Percentiles rank a stretch among this genome's conserved stretches.
These are phyloP conservation scores for Pleurotus tuber-regium DNA, from an alignment of 768 basidiomycete genomes.

Conservation along the genomic window DNA sequence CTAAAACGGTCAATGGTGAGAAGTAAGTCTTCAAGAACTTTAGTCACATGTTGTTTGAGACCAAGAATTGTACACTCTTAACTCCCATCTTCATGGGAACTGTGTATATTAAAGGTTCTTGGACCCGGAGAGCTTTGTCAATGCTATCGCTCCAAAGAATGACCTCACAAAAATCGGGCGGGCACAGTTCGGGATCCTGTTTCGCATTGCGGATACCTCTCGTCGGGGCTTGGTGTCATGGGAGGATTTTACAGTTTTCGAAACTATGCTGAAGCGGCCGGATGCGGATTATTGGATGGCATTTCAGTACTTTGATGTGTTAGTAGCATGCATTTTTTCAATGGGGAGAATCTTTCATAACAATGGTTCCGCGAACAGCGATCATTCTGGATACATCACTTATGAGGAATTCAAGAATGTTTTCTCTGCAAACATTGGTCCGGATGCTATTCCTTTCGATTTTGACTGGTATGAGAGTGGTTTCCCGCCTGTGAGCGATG, in stretches of 20 bases:
- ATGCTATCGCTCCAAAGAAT: slow-evolving; percentile 87
- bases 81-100: slow-evolving; percentile 2
- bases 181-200: slow-evolving; percentile 86
- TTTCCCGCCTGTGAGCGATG: neutral
- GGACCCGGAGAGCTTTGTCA: slow-evolving; percentile 86
- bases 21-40: slow-evolving; percentile 57
- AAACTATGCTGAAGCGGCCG: slow-evolving; percentile 88
- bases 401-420: slow-evolving; percentile 95
- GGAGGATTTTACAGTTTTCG: slow-evolving; percentile 96
- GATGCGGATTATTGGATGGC: slow-evolving; percentile 98
- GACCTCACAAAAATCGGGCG: slow-evolving; percentile 86
- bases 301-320: slow-evolving; percentile 96
- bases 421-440: slow-evolving; percentile 75
- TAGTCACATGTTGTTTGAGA: slow-evolving; percentile 18
- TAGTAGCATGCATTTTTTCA: slow-evolving; percentile 29
- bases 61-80: slow-evolving; percentile 1
- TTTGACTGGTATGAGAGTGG: slow-evolving; percentile 72
- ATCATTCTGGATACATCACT: slow-evolving; percentile 88
- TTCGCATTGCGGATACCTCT: slow-evolving; percentile 81
- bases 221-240: slow-evolving; percentile 80
- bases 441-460: slow-evolving; percentile 88
- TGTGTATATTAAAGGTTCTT: slow-evolving; percentile 60
- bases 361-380: slow-evolving; percentile 41
- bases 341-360: neutral
- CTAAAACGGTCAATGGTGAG: slow-evolving; percentile 73